Evolutionary conservation across 1,284 basidiomycete genomes (phyloP).

Genomic region (Uromyces viciae-fabae): DNA sequence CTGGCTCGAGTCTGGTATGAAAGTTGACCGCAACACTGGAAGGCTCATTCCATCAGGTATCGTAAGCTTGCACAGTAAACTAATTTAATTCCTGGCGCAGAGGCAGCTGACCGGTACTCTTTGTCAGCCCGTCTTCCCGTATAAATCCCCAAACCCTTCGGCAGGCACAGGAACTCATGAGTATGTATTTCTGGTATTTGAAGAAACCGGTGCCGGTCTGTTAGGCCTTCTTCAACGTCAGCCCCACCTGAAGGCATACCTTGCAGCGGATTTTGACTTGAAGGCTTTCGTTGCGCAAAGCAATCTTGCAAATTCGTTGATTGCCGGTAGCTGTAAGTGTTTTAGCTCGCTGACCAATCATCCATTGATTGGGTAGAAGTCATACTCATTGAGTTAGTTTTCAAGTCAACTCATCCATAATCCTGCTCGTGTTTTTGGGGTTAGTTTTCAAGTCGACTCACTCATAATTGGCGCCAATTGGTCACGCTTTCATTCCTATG

Average conservation of each 20-base stretch:
- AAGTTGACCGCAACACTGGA: neutral
- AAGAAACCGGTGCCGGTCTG: neutral
- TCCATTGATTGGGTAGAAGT: neutral
- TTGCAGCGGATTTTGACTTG: neutral
- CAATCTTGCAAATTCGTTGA: neutral
- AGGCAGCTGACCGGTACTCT: neutral
- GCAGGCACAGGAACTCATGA: constrained; percentile 26
- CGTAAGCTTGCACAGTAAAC: neutral
- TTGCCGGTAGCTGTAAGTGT: constrained; percentile 22
- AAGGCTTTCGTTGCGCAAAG: constrained; percentile 1
- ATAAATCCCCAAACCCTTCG: constrained; percentile 12
- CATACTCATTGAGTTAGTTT: neutral
- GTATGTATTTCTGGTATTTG: constrained; percentile 20
- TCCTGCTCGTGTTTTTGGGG: neutral
- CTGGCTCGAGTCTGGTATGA: constrained; percentile 15
- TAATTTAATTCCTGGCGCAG: neutral
- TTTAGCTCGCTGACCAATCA: neutral
- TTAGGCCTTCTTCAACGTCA: neutral
- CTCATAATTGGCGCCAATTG: neutral
- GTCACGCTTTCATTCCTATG: neutral
- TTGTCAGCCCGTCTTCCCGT: constrained; percentile 3
- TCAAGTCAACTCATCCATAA: neutral
- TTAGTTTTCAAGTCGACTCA: constrained; percentile 6
- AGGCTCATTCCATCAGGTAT: neutral
- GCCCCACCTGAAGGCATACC: neutral